Conservation (phyloP, 495 filamentous ascomycete species). For the Talaromyces proteolyticus region DNA sequence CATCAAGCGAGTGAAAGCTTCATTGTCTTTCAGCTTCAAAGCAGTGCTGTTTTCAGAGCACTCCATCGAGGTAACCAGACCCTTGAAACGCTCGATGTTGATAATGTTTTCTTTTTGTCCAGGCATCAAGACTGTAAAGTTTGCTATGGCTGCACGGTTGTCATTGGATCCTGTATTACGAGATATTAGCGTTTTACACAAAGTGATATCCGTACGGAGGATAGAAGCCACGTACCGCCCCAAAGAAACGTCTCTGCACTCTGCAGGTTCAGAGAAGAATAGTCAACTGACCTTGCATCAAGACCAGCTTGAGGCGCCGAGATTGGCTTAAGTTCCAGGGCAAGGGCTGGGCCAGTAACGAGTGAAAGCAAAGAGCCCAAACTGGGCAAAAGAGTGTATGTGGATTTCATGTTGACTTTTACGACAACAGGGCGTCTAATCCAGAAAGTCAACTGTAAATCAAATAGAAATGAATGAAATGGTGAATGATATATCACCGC, state of each 20-base stretch:
- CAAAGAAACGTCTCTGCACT: constrained; percentile 21
- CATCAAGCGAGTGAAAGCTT: constrained; percentile 21
- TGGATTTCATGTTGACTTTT: not conserved
- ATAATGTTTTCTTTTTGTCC: constrained; percentile 27
- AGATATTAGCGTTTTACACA: not conserved
- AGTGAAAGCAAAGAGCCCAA: not conserved
- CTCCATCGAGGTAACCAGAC: constrained; percentile 19
- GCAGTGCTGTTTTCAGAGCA: constrained; percentile 22
- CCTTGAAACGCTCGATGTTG: constrained; percentile 26
- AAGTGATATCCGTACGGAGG: not conserved
- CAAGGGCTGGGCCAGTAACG: not conserved
- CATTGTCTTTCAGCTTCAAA: constrained; percentile 21
- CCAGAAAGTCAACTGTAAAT: not conserved
- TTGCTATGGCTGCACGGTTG: constrained; percentile 18
- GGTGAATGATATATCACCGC: not conserved
- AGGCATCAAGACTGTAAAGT: constrained; percentile 25
- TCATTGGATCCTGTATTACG: constrained; percentile 5
- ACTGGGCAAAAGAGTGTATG: not conserved
- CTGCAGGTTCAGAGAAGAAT: constrained; percentile 6
- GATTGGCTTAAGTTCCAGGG: not conserved
- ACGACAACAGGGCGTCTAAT: not conserved
- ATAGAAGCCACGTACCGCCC: constrained; percentile 9
- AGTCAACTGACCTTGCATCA: not conserved
- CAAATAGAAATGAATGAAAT: not conserved
- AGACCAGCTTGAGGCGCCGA: not conserved